Percentiles rank a stretch among this genome's conserved stretches.
Evolutionary conservation across 306 rosid species (phyloP).

Genomic region (Vigna nakashimae): DNA sequence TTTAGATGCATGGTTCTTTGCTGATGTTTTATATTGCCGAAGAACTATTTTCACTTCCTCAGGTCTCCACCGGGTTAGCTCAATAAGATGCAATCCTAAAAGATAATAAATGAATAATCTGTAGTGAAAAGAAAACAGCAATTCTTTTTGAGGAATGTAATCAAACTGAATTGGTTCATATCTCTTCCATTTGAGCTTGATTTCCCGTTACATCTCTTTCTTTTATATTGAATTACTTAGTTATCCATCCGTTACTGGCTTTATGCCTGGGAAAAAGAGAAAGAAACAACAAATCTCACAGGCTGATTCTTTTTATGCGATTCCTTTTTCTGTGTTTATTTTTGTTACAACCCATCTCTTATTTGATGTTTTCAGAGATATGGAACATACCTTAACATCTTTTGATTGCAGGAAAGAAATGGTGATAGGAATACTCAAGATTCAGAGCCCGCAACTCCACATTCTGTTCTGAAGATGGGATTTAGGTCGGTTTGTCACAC

Average conservation of each 20-base stretch:
- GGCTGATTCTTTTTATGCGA: neutral
- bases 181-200: constrained; percentile 4
- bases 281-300: neutral
- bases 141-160: neutral
- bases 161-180: constrained; percentile 21
- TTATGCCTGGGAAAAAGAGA: constrained; percentile 21
- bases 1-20: neutral
- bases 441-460: constrained; percentile 96
- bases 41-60: neutral
- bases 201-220: constrained; percentile 23
- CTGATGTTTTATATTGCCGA: neutral
- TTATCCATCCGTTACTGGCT: constrained; percentile 28
- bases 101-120: neutral
- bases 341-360: constrained; percentile 11
- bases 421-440: constrained; percentile 75
- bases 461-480: constrained; percentile 81
- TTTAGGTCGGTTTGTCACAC: constrained; percentile 63
- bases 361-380: constrained; percentile 29
- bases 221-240: neutral
- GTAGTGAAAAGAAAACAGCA: neutral
- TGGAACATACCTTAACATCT: constrained; percentile 5
- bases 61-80: neutral
- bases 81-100: constrained; percentile 24
- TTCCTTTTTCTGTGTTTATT: constrained; percentile 1
- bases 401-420: constrained; percentile 78